Percentiles rank a stretch among this genome's conserved stretches.
These are phyloP conservation scores for Peterozyma toletana DNA, from an alignment of 805 yeast genomes.

Conservation along the genomic window DNA sequence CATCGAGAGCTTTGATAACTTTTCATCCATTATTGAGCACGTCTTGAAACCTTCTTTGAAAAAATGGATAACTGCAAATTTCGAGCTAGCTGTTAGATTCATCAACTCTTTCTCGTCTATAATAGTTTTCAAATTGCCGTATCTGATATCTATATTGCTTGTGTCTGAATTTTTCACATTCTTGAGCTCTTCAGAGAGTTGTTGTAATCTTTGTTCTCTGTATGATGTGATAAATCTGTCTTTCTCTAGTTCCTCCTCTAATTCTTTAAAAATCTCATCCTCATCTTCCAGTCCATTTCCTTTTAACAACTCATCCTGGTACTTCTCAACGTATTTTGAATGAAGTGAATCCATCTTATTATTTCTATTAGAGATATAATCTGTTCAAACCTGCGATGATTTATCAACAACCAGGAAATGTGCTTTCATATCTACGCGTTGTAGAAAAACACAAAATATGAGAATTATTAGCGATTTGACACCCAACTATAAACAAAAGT, in stretches of 20 bases:
- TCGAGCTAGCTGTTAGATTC: constrained; percentile 35
- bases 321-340: constrained; percentile 31
- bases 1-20: constrained; percentile 38
- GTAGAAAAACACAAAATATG: too few species aligned
- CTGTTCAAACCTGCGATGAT: too few species aligned
- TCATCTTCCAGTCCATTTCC: constrained; percentile 23
- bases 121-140: constrained; percentile 37
- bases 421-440: too few species aligned
- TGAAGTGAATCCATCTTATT: constrained; percentile 24
- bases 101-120: constrained; percentile 51
- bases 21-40: constrained; percentile 52
- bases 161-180: constrained; percentile 15
- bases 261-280: constrained; percentile 35
- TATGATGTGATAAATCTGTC: constrained; percentile 38
- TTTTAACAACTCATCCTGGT: constrained; percentile 32
- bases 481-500: too few species aligned
- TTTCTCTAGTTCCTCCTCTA: constrained; percentile 45
- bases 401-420: too few species aligned
- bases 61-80: constrained; percentile 51
- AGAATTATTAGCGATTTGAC: too few species aligned
- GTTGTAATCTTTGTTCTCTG: constrained; percentile 58
- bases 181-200: constrained; percentile 39
- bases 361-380: too few species aligned
- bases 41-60: constrained; percentile 52
- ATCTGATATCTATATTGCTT: constrained; percentile 18